Percentiles rank a stretch among this genome's conserved stretches.
phyloP scores from a whole-genome alignment of 805 yeast genomes.

The Zygosaccharomyces lentus region DNA sequence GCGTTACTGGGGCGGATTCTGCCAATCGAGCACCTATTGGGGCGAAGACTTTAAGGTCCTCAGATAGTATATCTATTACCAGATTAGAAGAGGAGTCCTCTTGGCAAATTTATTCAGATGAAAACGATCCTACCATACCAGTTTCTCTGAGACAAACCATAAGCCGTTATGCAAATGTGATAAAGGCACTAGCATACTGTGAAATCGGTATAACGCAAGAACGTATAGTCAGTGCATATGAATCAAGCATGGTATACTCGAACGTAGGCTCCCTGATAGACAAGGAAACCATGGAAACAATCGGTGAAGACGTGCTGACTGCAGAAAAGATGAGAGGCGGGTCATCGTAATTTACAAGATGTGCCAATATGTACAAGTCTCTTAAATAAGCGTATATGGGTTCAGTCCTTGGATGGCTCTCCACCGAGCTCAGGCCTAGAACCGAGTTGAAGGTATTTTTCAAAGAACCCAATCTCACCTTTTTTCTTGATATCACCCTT shows the following conservation, averaged over 20 bases:
- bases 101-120: conserved; percentile 91
- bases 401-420: conserved; percentile 7
- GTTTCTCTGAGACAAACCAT: conserved; percentile 63
- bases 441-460: conserved; percentile 45
- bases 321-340: conserved; percentile 72
- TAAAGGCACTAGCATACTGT: conserved; percentile 74
- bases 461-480: conserved; percentile 47
- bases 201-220: conserved; percentile 85
- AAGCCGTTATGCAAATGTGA: conserved; percentile 78
- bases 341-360: conserved; percentile 4
- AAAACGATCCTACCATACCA: conserved; percentile 66
- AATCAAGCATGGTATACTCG: conserved; percentile 77
- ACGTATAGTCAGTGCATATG: conserved; percentile 77
- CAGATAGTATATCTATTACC: conserved; percentile 61
- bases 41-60: conserved; percentile 23
- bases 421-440: conserved; percentile 20
- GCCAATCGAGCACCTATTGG: conserved; percentile 35
- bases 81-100: conserved; percentile 89
- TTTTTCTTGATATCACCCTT: conserved; percentile 55
- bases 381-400: conserved; percentile 1
- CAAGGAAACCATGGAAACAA: conserved; percentile 63
- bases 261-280: conserved; percentile 68
- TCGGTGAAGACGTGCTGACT: conserved; percentile 69
- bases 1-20: conserved; percentile 27
- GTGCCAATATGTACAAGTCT: neutral